Conservation (phyloP, 2,329 filamentous ascomycete genomes). For the Exophiala mesophila region DNA sequence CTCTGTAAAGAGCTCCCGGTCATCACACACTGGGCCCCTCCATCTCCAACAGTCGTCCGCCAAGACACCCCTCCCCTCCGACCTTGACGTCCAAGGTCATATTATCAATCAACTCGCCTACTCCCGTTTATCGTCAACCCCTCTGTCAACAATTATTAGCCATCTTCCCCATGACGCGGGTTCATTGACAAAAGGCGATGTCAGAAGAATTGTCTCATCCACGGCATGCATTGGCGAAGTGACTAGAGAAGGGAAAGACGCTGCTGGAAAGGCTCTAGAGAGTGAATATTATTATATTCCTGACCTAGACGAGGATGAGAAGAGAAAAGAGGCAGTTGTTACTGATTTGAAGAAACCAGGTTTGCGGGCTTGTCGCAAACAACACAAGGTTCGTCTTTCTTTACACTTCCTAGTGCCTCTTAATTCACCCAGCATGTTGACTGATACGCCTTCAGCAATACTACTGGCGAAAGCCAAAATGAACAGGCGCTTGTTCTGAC, state of each 20-base stretch:
- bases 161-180: slow-evolving; percentile 62
- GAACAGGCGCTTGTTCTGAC: too few relatives aligned
- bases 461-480: slow-evolving; percentile 63
- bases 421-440: slow-evolving; percentile 20
- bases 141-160: slow-evolving; percentile 80
- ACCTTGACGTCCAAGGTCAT: slow-evolving; percentile 62
- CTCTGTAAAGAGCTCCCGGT: slow-evolving; percentile 27
- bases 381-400: slow-evolving; percentile 76
- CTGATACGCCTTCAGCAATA: slow-evolving; percentile 60
- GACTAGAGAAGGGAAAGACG: slow-evolving; percentile 85
- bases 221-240: slow-evolving; percentile 84
- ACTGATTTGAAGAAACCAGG: slow-evolving; percentile 84
- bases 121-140: slow-evolving; percentile 85
- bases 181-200: slow-evolving; percentile 54
- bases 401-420: slow-evolving; percentile 4
- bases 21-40: slow-evolving; percentile 32
- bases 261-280: slow-evolving; percentile 86
- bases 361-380: slow-evolving; percentile 82
- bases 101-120: slow-evolving; percentile 93
- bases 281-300: slow-evolving; percentile 97
- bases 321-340: slow-evolving; percentile 74
- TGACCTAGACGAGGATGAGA: slow-evolving; percentile 74
- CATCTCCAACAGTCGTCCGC: slow-evolving; percentile 32
- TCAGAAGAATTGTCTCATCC: slow-evolving; percentile 67
- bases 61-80: slow-evolving; percentile 32